phyloP scores from a whole-genome alignment of 169 alveolate genomes.

The Cryptosporidium andersoni region DNA sequence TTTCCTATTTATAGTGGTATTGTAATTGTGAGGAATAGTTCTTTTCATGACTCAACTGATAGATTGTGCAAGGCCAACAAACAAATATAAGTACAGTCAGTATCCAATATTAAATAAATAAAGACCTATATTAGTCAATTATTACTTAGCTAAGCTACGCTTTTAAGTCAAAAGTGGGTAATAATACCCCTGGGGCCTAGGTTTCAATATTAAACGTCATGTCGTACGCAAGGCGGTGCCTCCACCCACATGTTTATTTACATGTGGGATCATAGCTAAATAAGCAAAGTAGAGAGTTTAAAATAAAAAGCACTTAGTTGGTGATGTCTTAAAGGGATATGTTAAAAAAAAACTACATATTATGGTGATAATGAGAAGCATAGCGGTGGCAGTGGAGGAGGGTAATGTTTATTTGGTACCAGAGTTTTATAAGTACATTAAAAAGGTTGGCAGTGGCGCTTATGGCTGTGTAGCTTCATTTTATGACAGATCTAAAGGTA shows the following conservation, averaged over 20 bases:
- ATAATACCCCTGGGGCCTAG: no score
- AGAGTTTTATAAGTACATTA: constrained; percentile 56
- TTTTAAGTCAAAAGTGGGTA: no score
- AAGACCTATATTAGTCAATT: no score
- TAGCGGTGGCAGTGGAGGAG: constrained; percentile 49
- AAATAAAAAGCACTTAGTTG: constrained; percentile 1
- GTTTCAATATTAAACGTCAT: constrained; percentile 34
- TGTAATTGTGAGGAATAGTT: no score
- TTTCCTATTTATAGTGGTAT: no score
- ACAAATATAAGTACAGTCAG: no score
- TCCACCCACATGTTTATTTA: constrained; percentile 50
- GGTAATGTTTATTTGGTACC: constrained; percentile 54
- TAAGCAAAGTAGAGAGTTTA: background rate
- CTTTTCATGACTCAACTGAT: no score
- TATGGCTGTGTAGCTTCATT: constrained; percentile 80
- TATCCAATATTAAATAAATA: no score
- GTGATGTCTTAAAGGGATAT: constrained; percentile 20
- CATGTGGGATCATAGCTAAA: constrained; percentile 54
- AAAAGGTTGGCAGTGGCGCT: constrained; percentile 80
- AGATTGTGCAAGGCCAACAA: no score
- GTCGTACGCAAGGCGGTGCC: constrained; percentile 61
- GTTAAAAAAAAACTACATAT: background rate
- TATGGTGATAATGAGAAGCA: constrained; percentile 37
- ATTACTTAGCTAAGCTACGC: no score
- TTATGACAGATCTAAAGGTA: constrained; percentile 70